Conservation (phyloP, 225 moss, liverwort and hornwort genomes). For the Neckera pumila region DNA sequence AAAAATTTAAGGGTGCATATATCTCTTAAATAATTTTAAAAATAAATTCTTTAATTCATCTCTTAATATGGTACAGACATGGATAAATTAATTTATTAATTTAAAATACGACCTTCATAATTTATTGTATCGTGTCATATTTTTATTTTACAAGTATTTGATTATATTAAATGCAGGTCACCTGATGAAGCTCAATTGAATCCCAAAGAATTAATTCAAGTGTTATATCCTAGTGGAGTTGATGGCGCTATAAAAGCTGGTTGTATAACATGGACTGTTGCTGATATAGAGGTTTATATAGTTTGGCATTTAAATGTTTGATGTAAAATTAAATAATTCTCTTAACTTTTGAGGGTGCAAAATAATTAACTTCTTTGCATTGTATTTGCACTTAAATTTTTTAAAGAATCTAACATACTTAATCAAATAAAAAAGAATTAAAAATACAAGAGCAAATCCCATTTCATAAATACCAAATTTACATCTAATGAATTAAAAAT, state of each 20-base stretch:
- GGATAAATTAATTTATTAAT: rapidly evolving
- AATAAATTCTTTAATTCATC: neutral
- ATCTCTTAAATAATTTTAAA: neutral
- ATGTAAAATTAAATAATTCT: neutral
- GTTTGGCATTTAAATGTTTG: neutral
- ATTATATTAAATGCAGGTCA: conserved; percentile 15
- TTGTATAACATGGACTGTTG: conserved; percentile 52
- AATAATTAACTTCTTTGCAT: neutral
- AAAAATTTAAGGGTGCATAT: neutral
- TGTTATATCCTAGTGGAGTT: conserved; percentile 58
- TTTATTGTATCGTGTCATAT: neutral
- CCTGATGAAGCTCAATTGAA: conserved; percentile 41
- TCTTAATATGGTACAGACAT: neutral
- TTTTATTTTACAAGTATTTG: no score
- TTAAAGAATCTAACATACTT: no score
- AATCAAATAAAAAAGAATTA: neutral
- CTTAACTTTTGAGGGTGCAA: neutral
- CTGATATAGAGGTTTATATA: conserved; percentile 41
- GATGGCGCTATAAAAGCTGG: conserved; percentile 52
- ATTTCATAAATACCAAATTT: neutral
- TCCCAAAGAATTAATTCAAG: conserved; percentile 34
- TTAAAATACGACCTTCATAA: neutral
- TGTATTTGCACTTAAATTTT: neutral
- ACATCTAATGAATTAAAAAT: neutral
- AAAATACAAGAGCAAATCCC: no score